Conservation (phyloP, 176 grass and related monocot genomes). For the Hyparrhenia diplandra region DNA sequence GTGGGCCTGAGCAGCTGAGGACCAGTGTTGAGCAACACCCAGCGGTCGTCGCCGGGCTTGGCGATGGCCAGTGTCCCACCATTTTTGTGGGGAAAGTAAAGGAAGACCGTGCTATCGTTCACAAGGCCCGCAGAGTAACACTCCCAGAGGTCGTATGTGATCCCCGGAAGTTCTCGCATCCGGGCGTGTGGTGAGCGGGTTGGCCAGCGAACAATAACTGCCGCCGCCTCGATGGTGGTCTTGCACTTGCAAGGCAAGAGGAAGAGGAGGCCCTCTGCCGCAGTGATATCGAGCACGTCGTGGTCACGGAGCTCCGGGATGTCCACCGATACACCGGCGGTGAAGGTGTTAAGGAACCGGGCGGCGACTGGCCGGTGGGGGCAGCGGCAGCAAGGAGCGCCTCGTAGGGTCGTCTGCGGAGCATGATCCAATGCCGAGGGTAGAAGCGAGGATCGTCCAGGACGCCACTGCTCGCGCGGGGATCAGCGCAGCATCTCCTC, state of each 20-base stretch:
- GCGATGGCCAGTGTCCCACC: background rate
- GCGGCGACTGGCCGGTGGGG: background rate
- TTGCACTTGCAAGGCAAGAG: background rate
- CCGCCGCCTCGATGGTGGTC: fast-evolving
- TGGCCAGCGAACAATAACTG: background rate
- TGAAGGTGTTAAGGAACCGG: background rate
- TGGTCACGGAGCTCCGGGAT: background rate
- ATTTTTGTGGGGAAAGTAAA: background rate
- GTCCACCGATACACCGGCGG: background rate
- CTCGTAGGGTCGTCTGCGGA: background rate
- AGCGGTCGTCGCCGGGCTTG: background rate
- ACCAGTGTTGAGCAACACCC: background rate
- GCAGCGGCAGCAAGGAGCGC: fast-evolving
- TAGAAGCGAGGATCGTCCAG: background rate
- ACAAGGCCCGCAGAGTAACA: too few relatives aligned
- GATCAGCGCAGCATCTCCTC: background rate
- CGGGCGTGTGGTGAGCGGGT: background rate
- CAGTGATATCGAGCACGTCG: fast-evolving
- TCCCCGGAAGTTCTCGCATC: background rate
- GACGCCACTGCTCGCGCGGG: background rate
- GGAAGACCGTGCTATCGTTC: background rate
- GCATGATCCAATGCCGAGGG: background rate
- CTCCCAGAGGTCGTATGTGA: too few relatives aligned
- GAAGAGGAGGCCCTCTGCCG: background rate
- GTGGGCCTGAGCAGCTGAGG: background rate